Evolutionary conservation across 225 moss, liverwort and hornwort species (phyloP), one percentile per base, ranked within the genome.

Genomic region (Lunularia cruciata): DNA sequence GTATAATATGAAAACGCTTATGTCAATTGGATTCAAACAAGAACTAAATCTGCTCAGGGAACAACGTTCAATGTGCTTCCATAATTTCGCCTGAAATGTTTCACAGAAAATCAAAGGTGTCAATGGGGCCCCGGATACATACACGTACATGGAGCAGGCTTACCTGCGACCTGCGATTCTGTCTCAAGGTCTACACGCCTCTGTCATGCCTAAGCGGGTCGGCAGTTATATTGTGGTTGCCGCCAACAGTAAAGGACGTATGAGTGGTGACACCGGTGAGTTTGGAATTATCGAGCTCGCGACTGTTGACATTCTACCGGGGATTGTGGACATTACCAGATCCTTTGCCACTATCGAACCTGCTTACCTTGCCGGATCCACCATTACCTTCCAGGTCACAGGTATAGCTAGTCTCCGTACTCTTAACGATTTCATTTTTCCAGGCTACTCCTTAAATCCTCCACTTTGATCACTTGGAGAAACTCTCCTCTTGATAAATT

Each of bases 121-220:
- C 43, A 35, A 55, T 8, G 4, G 13, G 59, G 35, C 31, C 2
- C 26, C 15, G 9, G 65, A 34, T 47, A 23, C 54, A 14, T 71
- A 61, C 30, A 32, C 3, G 19, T 61, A 48, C 60, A 47, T 49
- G 32, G 71, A 71, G 60, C 60, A 61, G 61, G 71, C 71, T 23
- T 11, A 8, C 33, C 30, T 61, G 48, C 40, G 34, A 46, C 34
- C 71, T 8, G 47, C 30, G 16, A 37, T 33, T 28, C 8, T 60
- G 23, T 25, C 18, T 31, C 71, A 46, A 36, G 71, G 71, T 38
- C 40, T 71, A 7, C 60, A 35, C 8, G 71, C 60, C 31, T 27
- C 27, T 20, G 31, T 71, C 34, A 71, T 46, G 57, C 71, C 71
- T 0, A 71, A 57, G 34, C 30, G 27, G 28, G 71, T 60, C 7